Conservation (phyloP, 2,329 filamentous ascomycete genomes). For the Onygena corvina region DNA sequence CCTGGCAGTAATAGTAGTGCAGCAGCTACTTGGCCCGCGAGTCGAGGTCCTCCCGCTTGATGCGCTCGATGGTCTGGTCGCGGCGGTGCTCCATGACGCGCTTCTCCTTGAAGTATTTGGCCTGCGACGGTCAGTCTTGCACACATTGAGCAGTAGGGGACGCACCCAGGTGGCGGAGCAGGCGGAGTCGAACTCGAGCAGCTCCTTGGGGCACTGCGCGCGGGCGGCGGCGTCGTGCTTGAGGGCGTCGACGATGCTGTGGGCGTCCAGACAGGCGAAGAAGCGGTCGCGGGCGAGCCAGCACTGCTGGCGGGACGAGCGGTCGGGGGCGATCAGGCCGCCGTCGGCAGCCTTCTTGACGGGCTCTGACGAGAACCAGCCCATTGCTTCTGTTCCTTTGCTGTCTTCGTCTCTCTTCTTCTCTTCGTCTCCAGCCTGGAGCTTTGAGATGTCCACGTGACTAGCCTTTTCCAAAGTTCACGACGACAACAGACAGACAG, state of each 20-base stretch:
- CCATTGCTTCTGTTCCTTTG: slow-evolving; percentile 32
- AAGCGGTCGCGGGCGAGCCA: slow-evolving; percentile 83
- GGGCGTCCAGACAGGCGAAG: slow-evolving; percentile 73
- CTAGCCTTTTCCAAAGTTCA: too few species aligned
- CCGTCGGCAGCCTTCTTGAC: slow-evolving; percentile 41
- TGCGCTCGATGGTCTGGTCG: slow-evolving; percentile 61
- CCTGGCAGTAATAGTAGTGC: too few species aligned
- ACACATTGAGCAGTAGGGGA: slow-evolving; percentile 16
- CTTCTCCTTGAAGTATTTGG: slow-evolving; percentile 96
- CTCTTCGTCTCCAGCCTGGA: too few species aligned
- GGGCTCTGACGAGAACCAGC: slow-evolving; percentile 39
- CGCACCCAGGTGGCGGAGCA: slow-evolving; percentile 85
- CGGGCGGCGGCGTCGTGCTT: slow-evolving; percentile 45
- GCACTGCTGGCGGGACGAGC: slow-evolving; percentile 68
- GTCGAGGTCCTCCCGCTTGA: slow-evolving; percentile 54
- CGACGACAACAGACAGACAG: too few species aligned
- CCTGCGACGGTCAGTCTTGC: slow-evolving; percentile 38
- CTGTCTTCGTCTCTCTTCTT: too few species aligned
- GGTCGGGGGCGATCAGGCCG: slow-evolving; percentile 68
- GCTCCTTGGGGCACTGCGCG: slow-evolving; percentile 48
- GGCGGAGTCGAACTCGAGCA: slow-evolving; percentile 62
- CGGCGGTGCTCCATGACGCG: slow-evolving; percentile 85
- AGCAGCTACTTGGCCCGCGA: not conserved
- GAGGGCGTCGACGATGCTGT: slow-evolving; percentile 67
- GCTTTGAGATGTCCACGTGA: too few species aligned